phyloP scores from a whole-genome alignment of 1,139 yeast genomes.

The Nadsonia starkeyi-henricii region DNA sequence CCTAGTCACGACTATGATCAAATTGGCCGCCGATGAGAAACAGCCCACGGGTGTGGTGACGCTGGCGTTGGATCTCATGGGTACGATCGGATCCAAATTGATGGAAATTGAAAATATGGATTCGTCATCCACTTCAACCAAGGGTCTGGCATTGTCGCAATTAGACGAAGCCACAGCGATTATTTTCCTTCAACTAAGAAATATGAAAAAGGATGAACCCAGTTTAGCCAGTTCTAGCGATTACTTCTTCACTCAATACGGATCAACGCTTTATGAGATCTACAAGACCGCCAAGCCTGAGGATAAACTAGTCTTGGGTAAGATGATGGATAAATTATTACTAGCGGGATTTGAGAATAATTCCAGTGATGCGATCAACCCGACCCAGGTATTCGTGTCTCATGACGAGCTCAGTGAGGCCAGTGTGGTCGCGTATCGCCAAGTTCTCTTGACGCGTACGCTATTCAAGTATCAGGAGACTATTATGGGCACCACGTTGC shows the following conservation, averaged over 20 bases:
- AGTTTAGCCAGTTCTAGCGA: conserved; percentile 10
- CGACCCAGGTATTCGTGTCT: not conserved
- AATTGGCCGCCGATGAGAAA: conserved; percentile 3
- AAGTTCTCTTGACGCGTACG: conserved; percentile 14
- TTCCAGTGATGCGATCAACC: conserved; percentile 1
- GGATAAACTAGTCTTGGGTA: not conserved
- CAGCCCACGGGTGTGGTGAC: conserved; percentile 6
- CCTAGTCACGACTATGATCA: conserved; percentile 21
- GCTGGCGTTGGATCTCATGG: conserved; percentile 40
- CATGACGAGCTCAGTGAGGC: conserved; percentile 2
- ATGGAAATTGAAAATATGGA: not conserved
- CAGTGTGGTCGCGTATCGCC: conserved; percentile 7
- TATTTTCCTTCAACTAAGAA: conserved; percentile 12
- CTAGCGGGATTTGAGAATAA: not conserved
- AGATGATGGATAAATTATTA: not conserved
- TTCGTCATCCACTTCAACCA: not conserved
- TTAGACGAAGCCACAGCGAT: conserved; percentile 4
- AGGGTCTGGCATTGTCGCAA: conserved; percentile 3
- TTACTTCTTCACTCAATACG: conserved; percentile 8
- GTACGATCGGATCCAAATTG: conserved; percentile 29
- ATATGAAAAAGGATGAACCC: conserved; percentile 8
- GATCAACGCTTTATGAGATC: conserved; percentile 8
- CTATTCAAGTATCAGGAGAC: conserved; percentile 36
- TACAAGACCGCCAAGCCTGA: conserved; percentile 4
- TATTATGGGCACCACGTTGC: conserved; percentile 36